Evolutionary conservation across 2,329 filamentous ascomycete species (phyloP), one percentile per base, ranked within the genome.

Genomic region (Hypoxylon sp.): DNA sequence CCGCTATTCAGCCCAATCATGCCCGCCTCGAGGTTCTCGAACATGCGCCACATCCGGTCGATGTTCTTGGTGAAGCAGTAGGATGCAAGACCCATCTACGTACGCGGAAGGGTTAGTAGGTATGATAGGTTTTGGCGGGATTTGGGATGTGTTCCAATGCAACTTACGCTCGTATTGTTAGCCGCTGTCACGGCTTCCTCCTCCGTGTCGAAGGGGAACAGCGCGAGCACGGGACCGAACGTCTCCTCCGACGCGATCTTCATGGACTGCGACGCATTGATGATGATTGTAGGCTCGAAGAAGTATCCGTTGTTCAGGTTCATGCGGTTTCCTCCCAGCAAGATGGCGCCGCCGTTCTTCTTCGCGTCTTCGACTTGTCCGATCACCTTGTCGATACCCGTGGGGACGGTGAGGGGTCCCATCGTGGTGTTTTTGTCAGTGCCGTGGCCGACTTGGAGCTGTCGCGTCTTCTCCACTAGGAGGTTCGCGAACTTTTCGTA

Each of bases 361-460:
- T 78, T 76, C 3, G 87, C 88, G 66, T 90, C 84, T 34, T 80
- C 76, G 21, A 89, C 82, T 55, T 89, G 84, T 30, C 71, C 71
- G 7, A 75, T 69, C 4, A 79, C 80, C 68, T 86, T 87, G 31
- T 81, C 77, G 3, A 84, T 67, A 36, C 75, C 76, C 21, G 78
- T 74, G 4, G 77, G 72, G 7, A 79, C 84, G 1, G 81, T 87
- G 3, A 84, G 75, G 2, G 82, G 80, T 0, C 83, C 83, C 73
- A 86, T 80, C 0, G 82, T 85, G 0, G 78, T 81, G 37, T 67
- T 74, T n/a, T 78, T 71, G 2, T 78, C 73, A 3, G 79, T 73
- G 7, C 85, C 85, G 63, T 89, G 84, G 5, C 84, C 85, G 15
- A 87, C 73, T 21, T 81, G 78, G 8, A 89, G 74, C 50, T 75